These are phyloP conservation scores for Xylaria arbuscula DNA, from an alignment of 2,329 filamentous ascomycete genomes.

Conservation along the genomic window DNA sequence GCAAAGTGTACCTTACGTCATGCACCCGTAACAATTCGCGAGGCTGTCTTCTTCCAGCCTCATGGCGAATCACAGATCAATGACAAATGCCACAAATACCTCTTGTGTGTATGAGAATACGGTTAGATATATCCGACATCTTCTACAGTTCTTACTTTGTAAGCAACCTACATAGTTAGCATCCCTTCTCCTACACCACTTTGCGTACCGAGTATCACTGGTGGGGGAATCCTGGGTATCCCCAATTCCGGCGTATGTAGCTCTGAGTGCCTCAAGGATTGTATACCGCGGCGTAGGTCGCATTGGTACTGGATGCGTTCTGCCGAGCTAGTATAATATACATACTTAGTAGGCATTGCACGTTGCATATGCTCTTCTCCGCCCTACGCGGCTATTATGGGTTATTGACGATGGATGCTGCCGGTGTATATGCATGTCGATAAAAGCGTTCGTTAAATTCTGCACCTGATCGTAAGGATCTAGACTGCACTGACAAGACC, in stretches of 20 bases:
- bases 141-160: not conserved
- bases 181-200: conserved; percentile 4
- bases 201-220: conserved; percentile 1
- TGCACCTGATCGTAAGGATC: conserved; percentile 24
- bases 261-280: not conserved
- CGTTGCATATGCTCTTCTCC: conserved; percentile 27
- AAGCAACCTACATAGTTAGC: conserved; percentile 12
- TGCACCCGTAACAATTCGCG: conserved; percentile 25
- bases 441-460: conserved; percentile 25
- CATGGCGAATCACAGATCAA: not conserved
- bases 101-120: not conserved
- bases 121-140: not conserved
- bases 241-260: conserved; percentile 18
- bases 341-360: conserved; percentile 3
- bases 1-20: conserved; percentile 24
- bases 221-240: conserved; percentile 18
- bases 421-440: conserved; percentile 34
- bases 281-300: not conserved
- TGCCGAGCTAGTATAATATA: not conserved
- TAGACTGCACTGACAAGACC: conserved; percentile 16
- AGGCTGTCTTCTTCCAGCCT: conserved; percentile 19
- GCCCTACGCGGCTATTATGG: conserved; percentile 29
- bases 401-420: conserved; percentile 19
- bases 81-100: conserved; percentile 4
- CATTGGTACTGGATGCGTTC: not conserved